phyloP scores from a whole-genome alignment of 257 asterid genomes.

The Haberlea rhodopensis region DNA sequence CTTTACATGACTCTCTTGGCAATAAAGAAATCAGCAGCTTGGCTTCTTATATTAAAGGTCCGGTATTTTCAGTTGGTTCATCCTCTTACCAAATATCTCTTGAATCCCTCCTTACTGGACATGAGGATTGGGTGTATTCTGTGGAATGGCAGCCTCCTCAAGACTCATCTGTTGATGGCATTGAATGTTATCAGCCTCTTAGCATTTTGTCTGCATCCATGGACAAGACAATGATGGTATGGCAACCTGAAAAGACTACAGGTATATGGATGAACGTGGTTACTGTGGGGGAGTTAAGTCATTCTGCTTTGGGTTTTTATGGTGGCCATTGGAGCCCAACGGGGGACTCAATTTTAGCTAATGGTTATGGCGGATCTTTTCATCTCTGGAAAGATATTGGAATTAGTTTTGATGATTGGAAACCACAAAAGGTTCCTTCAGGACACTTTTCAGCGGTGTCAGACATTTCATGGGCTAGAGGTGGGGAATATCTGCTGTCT shows the following conservation, averaged over 20 bases:
- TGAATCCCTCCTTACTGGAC: slow-evolving; percentile 94
- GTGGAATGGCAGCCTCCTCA: slow-evolving; percentile 94
- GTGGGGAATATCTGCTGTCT: slow-evolving; percentile 73
- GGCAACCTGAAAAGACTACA: slow-evolving; percentile 93
- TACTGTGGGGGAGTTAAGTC: slow-evolving; percentile 93
- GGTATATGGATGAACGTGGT: slow-evolving; percentile 98
- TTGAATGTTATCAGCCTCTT: slow-evolving; percentile 69
- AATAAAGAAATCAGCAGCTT: slow-evolving; percentile 55
- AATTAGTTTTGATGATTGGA: slow-evolving; percentile 73
- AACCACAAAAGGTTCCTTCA: slow-evolving; percentile 94
- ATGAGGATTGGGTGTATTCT: slow-evolving; percentile 98
- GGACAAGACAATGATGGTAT: slow-evolving; percentile 99
- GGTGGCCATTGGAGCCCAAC: slow-evolving; percentile 94
- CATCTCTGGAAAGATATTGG: slow-evolving; percentile 89
- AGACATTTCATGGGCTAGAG: slow-evolving; percentile 81
- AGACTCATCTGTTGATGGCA: slow-evolving; percentile 41
- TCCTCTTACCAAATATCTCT: slow-evolving; percentile 71
- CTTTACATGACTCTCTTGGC: slow-evolving; percentile 38
- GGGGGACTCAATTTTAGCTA: slow-evolving; percentile 75
- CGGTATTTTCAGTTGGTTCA: slow-evolving; percentile 62
- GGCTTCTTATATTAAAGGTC: slow-evolving; percentile 88
- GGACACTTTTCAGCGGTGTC: slow-evolving; percentile 94
- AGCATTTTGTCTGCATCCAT: slow-evolving; percentile 91
- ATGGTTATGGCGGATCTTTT: slow-evolving; percentile 97
- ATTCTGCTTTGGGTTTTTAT: slow-evolving; percentile 91